These are phyloP conservation scores for Arthrinium puccinioides DNA, from an alignment of 2,329 filamentous ascomycete genomes.

Conservation along the genomic window DNA sequence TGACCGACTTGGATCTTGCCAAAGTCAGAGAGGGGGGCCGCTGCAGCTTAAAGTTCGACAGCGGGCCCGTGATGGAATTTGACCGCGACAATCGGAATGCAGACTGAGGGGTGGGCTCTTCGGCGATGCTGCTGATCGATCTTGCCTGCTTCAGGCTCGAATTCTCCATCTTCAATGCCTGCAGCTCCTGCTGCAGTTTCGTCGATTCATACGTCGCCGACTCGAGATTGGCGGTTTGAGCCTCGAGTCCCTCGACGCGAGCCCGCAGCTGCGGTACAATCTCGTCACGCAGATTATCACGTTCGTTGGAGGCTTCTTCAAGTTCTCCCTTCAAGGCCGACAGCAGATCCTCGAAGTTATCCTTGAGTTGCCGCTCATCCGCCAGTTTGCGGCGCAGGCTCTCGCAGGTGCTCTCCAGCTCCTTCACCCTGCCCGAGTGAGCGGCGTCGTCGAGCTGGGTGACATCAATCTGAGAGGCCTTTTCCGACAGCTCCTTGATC, in stretches of 20 bases:
- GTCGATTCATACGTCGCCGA: slow-evolving; percentile 72
- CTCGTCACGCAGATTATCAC: slow-evolving; percentile 86
- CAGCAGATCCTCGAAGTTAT: slow-evolving; percentile 89
- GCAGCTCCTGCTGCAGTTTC: slow-evolving; percentile 81
- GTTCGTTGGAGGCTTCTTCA: slow-evolving; percentile 74
- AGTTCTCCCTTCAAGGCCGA: slow-evolving; percentile 78
- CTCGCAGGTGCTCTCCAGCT: slow-evolving; percentile 74
- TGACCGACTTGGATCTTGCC: slow-evolving; percentile 59
- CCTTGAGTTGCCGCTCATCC: slow-evolving; percentile 81
- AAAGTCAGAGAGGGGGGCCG: slow-evolving; percentile 34
- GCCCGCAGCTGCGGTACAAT: slow-evolving; percentile 72
- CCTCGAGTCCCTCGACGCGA: slow-evolving; percentile 70
- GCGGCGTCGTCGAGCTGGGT: slow-evolving; percentile 49
- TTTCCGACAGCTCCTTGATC: slow-evolving; percentile 74
- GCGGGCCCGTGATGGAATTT: slow-evolving; percentile 27
- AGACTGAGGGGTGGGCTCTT: slow-evolving; percentile 17
- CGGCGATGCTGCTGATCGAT: slow-evolving; percentile 26
- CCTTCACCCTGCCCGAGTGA: slow-evolving; percentile 57
- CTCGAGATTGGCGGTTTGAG: slow-evolving; percentile 64
- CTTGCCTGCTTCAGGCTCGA: slow-evolving; percentile 38
- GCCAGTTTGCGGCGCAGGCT: slow-evolving; percentile 73
- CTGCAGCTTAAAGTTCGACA: slow-evolving; percentile 18
- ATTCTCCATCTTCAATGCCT: slow-evolving; percentile 62
- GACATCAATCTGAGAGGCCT: slow-evolving; percentile 57
- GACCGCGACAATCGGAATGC: slow-evolving; percentile 33